phyloP scores from a whole-genome alignment of 495 filamentous ascomycete genomes.

The Neurospora sp. region DNA sequence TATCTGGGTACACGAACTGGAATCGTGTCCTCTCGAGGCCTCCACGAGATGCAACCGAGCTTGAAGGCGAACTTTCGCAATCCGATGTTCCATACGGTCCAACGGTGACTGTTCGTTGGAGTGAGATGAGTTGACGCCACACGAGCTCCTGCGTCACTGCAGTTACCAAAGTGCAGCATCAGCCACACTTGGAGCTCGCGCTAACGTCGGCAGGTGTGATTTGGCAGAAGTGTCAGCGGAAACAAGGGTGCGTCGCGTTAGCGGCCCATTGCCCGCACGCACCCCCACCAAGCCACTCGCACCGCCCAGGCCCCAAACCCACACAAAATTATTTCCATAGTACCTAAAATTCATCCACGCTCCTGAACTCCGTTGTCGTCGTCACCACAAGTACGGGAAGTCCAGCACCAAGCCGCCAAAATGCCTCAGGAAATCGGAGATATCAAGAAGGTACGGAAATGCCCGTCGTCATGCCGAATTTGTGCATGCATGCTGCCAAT shows the following conservation, averaged over 20 bases:
- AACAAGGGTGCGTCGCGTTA: neutral
- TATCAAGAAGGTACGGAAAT: slow-evolving; percentile 66
- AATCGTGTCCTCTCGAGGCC: neutral
- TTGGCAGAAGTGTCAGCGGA: neutral
- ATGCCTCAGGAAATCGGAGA: slow-evolving; percentile 99
- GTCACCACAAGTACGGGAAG: slow-evolving; percentile 17
- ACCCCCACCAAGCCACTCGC: slow-evolving; percentile 1
- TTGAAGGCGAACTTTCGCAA: neutral
- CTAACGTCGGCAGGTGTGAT: neutral
- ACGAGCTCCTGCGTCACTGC: neutral
- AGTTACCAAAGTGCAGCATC: slow-evolving; percentile 2
- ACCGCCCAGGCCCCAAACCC: slow-evolving; percentile 13
- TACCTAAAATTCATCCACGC: slow-evolving; percentile 20
- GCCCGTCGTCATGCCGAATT: neutral
- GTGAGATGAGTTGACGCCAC: neutral
- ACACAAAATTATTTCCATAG: slow-evolving; percentile 25
- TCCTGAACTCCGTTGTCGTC: slow-evolving; percentile 20
- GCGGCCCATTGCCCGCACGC: neutral
- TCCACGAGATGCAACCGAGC: neutral
- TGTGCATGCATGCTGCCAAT: neutral
- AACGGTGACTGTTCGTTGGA: neutral
- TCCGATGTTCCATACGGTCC: neutral
- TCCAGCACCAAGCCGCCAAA: slow-evolving; percentile 35
- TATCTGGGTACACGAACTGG: neutral
- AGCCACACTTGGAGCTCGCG: slow-evolving; percentile 5